These are phyloP conservation scores for Penicillium daleae DNA, from an alignment of 495 filamentous ascomycete genomes.

Conservation along the genomic window DNA sequence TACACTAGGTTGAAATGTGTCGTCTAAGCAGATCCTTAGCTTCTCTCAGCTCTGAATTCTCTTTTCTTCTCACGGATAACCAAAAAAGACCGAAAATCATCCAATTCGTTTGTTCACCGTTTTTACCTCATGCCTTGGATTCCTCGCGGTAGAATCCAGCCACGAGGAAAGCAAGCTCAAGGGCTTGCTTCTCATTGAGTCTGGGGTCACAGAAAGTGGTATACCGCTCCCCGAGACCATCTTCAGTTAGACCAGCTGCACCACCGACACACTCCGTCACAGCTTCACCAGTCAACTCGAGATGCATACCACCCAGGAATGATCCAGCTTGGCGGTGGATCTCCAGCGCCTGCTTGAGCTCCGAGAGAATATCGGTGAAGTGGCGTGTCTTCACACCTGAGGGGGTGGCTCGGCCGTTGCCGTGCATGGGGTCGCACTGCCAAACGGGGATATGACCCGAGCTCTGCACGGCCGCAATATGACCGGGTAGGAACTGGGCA, in stretches of 20 bases:
- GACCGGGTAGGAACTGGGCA: conserved; percentile 67
- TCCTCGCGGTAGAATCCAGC: conserved; percentile 76
- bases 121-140: conserved; percentile 21
- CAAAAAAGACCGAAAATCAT: background rate
- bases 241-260: conserved; percentile 82
- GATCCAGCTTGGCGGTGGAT: conserved; percentile 83
- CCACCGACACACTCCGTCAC: conserved; percentile 97
- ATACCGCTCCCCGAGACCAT: conserved; percentile 84
- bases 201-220: conserved; percentile 94
- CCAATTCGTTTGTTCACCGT: background rate
- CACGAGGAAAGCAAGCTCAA: conserved; percentile 92
- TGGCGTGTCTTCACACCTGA: conserved; percentile 81
- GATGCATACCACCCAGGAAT: conserved; percentile 89
- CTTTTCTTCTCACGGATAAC: background rate
- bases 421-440: conserved; percentile 99
- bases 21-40: background rate
- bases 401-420: conserved; percentile 66
- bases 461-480: conserved; percentile 82
- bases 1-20: background rate
- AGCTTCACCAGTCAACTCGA: conserved; percentile 92
- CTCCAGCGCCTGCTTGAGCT: conserved; percentile 74
- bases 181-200: conserved; percentile 95
- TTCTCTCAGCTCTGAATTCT: background rate
- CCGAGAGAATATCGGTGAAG: conserved; percentile 83
- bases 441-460: conserved; percentile 83